Percentiles rank a stretch among this genome's conserved stretches.
phyloP scores from a whole-genome alignment of 1,284 basidiomycete genomes.

The Ustilago hordei region DNA sequence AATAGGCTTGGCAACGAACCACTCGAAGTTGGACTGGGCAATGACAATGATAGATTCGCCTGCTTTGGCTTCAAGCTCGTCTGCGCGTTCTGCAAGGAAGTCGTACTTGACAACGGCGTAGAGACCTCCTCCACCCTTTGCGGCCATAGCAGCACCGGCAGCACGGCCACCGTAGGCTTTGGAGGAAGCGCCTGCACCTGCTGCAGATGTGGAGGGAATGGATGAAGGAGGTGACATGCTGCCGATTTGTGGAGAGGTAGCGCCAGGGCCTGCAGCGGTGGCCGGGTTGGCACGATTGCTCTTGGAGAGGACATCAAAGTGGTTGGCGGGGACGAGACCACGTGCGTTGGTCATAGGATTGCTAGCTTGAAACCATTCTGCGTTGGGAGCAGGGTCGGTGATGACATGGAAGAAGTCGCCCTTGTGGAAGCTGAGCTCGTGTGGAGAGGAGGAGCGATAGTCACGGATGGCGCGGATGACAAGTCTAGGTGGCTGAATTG shows the following conservation, averaged over 20 bases:
- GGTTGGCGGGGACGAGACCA: slow-evolving; percentile 89
- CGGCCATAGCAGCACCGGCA: slow-evolving; percentile 49
- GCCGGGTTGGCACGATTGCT: slow-evolving; percentile 43
- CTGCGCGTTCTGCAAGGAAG: slow-evolving; percentile 91
- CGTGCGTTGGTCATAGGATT: slow-evolving; percentile 89
- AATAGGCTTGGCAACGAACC: slow-evolving; percentile 86
- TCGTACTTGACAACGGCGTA: slow-evolving; percentile 97
- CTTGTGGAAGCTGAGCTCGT: slow-evolving; percentile 89
- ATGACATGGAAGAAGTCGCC: slow-evolving; percentile 99
- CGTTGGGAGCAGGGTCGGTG: slow-evolving; percentile 74
- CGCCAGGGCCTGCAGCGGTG: slow-evolving; percentile 36
- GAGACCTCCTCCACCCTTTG: slow-evolving; percentile 68
- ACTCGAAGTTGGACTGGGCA: slow-evolving; percentile 69
- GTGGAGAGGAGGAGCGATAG: slow-evolving; percentile 80
- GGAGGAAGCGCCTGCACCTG: slow-evolving; percentile 15
- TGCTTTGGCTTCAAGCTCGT: slow-evolving; percentile 93
- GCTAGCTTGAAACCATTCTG: slow-evolving; percentile 71
- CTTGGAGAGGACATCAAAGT: slow-evolving; percentile 74
- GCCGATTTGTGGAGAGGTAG: slow-evolving; percentile 38
- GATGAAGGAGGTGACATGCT: slow-evolving; percentile 37
- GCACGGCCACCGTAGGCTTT: slow-evolving; percentile 43
- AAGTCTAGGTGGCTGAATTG: slow-evolving; percentile 82
- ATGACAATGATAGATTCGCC: slow-evolving; percentile 87
- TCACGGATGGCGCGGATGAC: slow-evolving; percentile 87
- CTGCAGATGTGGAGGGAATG: background rate